Evolutionary conservation across 2,329 filamentous ascomycete species (phyloP), one percentile per base, ranked within the genome.

Genomic region (Paramyrothecium roridum): DNA sequence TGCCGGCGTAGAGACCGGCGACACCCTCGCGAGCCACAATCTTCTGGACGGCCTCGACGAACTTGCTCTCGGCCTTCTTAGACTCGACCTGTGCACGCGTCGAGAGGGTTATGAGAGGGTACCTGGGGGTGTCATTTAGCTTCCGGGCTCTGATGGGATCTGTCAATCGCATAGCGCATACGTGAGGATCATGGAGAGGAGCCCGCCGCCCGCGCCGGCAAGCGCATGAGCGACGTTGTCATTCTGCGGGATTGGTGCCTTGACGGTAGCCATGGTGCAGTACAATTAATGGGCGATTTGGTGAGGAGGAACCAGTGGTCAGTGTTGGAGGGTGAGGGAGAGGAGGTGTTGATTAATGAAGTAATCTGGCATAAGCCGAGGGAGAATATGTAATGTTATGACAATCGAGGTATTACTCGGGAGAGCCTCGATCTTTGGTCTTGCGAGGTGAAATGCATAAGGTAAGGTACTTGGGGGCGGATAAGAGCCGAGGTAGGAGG

Each of bases 31-130:
- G 90, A 64, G 93, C 89, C 60, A 99, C 83, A 70, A 99, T 98
- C 66, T 87, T 86, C 65, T 87, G 86, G 58, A 95, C 87, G 33
- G 95, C 92, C 62, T 91, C 85, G 65, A 92, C 81, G 66, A 95
- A 95, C 57, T 89, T 88, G 26, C 90, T 90, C 64, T 96, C 87
- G 54, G 92, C 91, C 66, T 93, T 91, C 75, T 91, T 95, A 56
- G 95, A 97, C 76, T 99, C 95, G 72, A 99, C 93, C 75, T 99
- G 95, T 47, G 95, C 95, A 70, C 95, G 90, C 34, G 95, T 99
- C 21, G 95, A 99, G 60, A 99, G 88, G 34, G 95, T 98, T 70
- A 99, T 96, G 65, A 99, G 86, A 46, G 95, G 95, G 74, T 98
- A 98, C 63, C 91, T 95, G 68, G 21, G 54, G 23, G 46, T 54